Percentiles rank a stretch among this genome's conserved stretches.
Evolutionary conservation across 2,329 filamentous ascomycete species (phyloP).

Genomic region (Colletotrichum sp.): DNA sequence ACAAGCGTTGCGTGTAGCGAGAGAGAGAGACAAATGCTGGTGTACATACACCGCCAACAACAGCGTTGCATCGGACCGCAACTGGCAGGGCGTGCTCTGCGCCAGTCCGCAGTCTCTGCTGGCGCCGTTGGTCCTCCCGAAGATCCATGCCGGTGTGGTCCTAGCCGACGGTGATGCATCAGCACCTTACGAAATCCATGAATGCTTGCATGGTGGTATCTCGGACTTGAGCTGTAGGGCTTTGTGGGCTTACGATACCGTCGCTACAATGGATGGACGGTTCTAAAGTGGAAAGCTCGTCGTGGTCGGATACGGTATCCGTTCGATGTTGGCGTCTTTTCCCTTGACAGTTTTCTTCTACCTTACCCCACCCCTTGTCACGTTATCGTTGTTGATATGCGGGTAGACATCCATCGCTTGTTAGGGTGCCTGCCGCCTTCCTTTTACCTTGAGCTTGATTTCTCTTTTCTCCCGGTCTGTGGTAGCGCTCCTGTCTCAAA

Average conservation of each 20-base stretch:
- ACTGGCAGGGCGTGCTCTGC: neutral
- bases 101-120: neutral
- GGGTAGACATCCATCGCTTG: neutral
- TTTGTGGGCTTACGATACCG: neutral
- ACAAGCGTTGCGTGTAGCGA: neutral
- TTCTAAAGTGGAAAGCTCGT: constrained; percentile 1
- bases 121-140: neutral
- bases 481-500: neutral
- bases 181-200: neutral
- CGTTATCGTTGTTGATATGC: neutral
- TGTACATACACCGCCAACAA: neutral
- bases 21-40: neutral
- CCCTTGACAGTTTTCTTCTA: neutral
- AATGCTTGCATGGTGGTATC: neutral
- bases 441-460: neutral
- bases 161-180: neutral
- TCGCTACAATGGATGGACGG: neutral
- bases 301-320: neutral
- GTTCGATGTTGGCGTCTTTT: neutral
- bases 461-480: neutral
- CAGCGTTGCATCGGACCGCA: neutral
- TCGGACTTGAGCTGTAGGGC: neutral
- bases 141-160: neutral
- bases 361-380: neutral
- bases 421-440: neutral